Conservation (phyloP, 2,329 filamentous ascomycete species). For the Exophiala phaeomuriformis region DNA sequence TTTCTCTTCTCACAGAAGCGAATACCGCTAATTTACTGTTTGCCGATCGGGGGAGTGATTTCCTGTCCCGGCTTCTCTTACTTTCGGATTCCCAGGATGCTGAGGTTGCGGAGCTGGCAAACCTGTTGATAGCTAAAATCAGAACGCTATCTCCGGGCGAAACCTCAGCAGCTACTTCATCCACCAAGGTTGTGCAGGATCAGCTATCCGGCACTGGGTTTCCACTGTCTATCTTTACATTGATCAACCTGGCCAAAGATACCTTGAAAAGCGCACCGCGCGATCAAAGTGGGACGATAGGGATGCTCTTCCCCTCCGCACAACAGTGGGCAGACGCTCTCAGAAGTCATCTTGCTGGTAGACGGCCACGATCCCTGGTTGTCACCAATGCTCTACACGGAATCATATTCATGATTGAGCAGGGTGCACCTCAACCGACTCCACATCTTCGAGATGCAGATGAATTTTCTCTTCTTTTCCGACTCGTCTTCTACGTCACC, state of each 20-base stretch:
- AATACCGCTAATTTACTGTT: not conserved
- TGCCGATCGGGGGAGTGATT: not conserved
- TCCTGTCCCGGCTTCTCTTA: slow-evolving; percentile 20
- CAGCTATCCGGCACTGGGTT: slow-evolving; percentile 21
- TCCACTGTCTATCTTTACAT: slow-evolving; percentile 19
- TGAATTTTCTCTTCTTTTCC: slow-evolving; percentile 64
- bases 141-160: slow-evolving; percentile 4
- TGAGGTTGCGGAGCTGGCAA: slow-evolving; percentile 16
- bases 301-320: slow-evolving; percentile 49
- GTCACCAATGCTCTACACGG: slow-evolving; percentile 68
- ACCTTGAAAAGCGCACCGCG: slow-evolving; percentile 34
- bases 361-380: slow-evolving; percentile 58
- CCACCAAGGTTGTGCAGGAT: slow-evolving; percentile 19
- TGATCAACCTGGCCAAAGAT: slow-evolving; percentile 49
- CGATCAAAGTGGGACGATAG: not conserved
- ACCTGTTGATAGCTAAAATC: slow-evolving; percentile 11
- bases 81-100: slow-evolving; percentile 19
- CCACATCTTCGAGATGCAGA: slow-evolving; percentile 50
- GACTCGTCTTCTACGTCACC: slow-evolving; percentile 65
- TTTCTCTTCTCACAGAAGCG: not conserved
- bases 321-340: slow-evolving; percentile 61
- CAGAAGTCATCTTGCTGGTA: slow-evolving; percentile 38
- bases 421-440: slow-evolving; percentile 26
- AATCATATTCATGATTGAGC: slow-evolving; percentile 56
- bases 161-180: slow-evolving; percentile 9